These are phyloP conservation scores for Wallacemonas rigidus DNA, from an alignment of 208 protist species.

Conservation along the genomic window DNA sequence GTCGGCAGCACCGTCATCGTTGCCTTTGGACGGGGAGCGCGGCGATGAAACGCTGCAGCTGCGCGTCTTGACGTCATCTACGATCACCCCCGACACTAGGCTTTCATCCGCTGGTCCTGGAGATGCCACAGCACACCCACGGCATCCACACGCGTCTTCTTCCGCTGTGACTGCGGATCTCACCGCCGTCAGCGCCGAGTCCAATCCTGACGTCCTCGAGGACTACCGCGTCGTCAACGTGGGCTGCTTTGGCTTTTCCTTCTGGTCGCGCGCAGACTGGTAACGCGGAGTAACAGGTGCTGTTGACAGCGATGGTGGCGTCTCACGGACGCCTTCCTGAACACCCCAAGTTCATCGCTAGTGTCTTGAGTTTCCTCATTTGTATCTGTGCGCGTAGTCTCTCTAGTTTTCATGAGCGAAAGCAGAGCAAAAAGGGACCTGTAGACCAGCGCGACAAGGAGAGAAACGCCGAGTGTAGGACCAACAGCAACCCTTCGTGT, in stretches of 20 bases:
- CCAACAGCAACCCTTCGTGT: too few relatives aligned
- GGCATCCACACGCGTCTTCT: too few relatives aligned
- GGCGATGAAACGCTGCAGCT: conserved; percentile 10
- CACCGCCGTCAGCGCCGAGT: too few relatives aligned
- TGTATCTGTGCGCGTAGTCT: too few relatives aligned
- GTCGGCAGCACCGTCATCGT: too few relatives aligned
- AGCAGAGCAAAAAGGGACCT: too few relatives aligned
- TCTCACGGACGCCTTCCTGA: background rate
- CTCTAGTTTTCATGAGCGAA: too few relatives aligned
- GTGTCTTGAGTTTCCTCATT: too few relatives aligned
- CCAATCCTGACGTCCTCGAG: conserved; percentile 11
- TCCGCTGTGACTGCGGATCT: too few relatives aligned
- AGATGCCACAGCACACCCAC: background rate
- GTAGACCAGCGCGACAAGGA: too few relatives aligned
- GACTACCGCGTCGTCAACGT: conserved; percentile 45
- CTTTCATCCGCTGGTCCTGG: conserved; percentile 12
- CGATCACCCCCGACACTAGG: background rate
- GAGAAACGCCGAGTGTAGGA: too few relatives aligned
- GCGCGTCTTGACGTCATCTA: background rate
- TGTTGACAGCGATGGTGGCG: background rate
- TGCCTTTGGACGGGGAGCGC: too few relatives aligned
- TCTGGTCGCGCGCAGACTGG: conserved; percentile 25
- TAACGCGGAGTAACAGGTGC: background rate
- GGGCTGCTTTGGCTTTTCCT: conserved; percentile 67
- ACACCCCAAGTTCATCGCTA: background rate